Evolutionary conservation across 441 rosid species (phyloP), one percentile per base, ranked within the genome.

Genomic region (Adansonia rubrostipa): DNA sequence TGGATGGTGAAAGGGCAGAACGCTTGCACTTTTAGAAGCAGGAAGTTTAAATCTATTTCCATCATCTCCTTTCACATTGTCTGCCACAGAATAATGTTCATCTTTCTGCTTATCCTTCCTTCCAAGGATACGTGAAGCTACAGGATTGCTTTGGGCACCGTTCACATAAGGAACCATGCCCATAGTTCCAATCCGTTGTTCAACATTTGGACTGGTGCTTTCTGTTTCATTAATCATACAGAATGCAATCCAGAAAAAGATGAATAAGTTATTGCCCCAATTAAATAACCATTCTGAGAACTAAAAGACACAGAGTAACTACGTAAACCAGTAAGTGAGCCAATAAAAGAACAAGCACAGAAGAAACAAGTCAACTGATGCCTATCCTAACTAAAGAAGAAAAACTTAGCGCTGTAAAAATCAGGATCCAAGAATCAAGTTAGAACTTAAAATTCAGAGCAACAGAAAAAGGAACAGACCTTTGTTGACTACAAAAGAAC

Each of bases 401-500:
- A 64, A 51, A 53, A 24, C 28, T 20, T 62, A 42, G 20, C 20
- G 20, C 68, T 73, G 54, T 54, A 50, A 36, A 51, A 68, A 10
- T 22, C 8, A 54, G 44, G 24, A 73, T 53, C 9, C 7, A 17
- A 66, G 48, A 51, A 15, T 56, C 19, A 71, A 68, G 47, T 60
- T 10, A 56, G n/a, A 54, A 73, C 24, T 13, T 19, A 58, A 11
- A n/a, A 45, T 1, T 58, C 60, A 13, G 7, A 48, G 13, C 44
- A 79, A 77, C 14, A 0, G 11, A 62, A 33, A 42, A 70, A 50
- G 1, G 58, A 69, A 57, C 11, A 33, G 68, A 94, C 97, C 98
- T 90, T 84, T 92, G 82, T 85, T 84, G 79, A 89, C 84, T 65
- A 85, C 79, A 80, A 86, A 84, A 51, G 93, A 89, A 73, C 93